Evolutionary conservation across 225 moss, liverwort and hornwort genomes (phyloP).

Genomic region (Straminergon stramineum): DNA sequence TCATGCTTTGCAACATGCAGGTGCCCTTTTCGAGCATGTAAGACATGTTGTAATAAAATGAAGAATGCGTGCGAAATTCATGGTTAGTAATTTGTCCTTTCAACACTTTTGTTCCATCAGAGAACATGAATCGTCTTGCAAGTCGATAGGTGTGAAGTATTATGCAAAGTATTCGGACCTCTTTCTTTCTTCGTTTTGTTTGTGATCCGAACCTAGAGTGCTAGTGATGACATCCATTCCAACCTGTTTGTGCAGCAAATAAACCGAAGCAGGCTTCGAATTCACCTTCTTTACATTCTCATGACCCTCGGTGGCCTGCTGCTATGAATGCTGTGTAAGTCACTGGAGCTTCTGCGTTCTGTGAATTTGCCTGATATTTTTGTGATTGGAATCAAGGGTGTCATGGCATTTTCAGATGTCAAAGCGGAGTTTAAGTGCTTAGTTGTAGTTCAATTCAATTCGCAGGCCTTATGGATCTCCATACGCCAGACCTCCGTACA

Average conservation of each 20-base stretch:
- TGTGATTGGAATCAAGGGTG: not conserved
- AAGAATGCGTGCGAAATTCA: conserved; percentile 82
- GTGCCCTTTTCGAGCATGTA: conserved; percentile 89
- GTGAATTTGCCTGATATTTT: not conserved
- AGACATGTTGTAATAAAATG: conserved; percentile 89
- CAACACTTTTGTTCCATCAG: not conserved
- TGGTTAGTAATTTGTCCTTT: conserved; percentile 41
- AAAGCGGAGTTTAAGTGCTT: not conserved
- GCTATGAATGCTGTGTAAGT: conserved; percentile 40
- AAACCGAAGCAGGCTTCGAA: conserved; percentile 39
- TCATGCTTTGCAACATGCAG: conserved; percentile 33
- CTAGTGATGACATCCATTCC: not conserved
- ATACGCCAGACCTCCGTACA: conserved; percentile 34
- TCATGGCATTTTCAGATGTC: not conserved
- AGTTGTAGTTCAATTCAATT: not conserved
- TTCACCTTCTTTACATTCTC: conserved; percentile 21
- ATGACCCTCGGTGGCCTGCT: conserved; percentile 39
- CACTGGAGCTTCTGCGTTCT: not conserved
- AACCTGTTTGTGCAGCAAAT: conserved; percentile 37
- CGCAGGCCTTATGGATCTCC: conserved; percentile 50
- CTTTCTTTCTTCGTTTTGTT: not conserved
- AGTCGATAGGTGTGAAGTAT: not conserved
- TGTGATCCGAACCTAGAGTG: not conserved
- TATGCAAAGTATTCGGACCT: not conserved
- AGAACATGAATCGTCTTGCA: not conserved